phyloP scores from a whole-genome alignment of 345 rosid genomes.

The Linum lewisii region DNA sequence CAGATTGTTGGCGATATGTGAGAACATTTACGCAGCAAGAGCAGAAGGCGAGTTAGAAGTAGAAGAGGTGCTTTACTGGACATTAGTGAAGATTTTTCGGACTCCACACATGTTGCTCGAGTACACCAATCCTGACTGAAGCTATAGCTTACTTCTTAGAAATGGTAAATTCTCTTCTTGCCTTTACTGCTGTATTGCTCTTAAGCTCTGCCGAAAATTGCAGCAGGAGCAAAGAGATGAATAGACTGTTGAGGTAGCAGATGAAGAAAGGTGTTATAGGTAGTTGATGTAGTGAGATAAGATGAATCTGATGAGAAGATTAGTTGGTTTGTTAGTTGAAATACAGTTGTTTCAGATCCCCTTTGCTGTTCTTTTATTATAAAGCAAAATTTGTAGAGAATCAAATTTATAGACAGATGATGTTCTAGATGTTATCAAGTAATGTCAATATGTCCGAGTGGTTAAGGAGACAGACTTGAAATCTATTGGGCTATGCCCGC shows the following conservation, averaged over 20 bases:
- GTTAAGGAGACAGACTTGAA: too few species aligned
- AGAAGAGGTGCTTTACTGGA: conserved; percentile 43
- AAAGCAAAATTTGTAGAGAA: too few species aligned
- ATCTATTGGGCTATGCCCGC: too few species aligned
- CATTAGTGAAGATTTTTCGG: conserved; percentile 34
- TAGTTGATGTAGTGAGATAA: too few species aligned
- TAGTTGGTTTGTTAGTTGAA: too few species aligned
- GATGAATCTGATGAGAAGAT: too few species aligned
- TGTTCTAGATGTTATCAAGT: too few species aligned
- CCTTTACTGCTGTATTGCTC: background rate
- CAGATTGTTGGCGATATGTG: conserved; percentile 41
- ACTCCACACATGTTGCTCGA: conserved; percentile 40
- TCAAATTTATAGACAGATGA: too few species aligned
- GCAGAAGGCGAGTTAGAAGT: conserved; percentile 44
- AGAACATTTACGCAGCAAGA: conserved; percentile 41
- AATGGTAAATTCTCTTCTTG: background rate
- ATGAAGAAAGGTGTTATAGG: too few species aligned
- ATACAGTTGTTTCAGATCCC: too few species aligned
- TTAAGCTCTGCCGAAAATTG: background rate
- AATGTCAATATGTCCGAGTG: too few species aligned
- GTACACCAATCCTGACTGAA: conserved; percentile 31
- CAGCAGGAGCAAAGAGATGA: background rate
- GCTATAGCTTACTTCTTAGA: background rate
- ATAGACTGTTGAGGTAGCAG: background rate
- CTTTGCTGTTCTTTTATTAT: too few species aligned